These are phyloP conservation scores for Globisporangium solare DNA, from an alignment of 352 stramenopile species.

Conservation along the genomic window DNA sequence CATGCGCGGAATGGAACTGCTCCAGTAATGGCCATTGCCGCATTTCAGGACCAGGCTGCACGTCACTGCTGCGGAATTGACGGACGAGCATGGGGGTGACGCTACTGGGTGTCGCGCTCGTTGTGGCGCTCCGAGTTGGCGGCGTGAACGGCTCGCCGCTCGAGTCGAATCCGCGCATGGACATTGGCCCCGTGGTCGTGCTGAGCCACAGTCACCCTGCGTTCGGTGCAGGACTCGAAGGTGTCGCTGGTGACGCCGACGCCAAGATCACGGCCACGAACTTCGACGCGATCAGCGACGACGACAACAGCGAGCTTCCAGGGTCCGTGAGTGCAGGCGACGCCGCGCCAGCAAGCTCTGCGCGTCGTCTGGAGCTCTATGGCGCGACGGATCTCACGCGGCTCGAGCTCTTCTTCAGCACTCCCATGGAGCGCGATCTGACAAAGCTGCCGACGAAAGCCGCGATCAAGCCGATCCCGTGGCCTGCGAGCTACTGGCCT, in stretches of 20 bases:
- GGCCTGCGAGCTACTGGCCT: constrained; percentile 71
- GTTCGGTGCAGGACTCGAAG: constrained; percentile 8
- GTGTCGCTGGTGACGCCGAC: constrained; percentile 5
- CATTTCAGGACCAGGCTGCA: constrained; percentile 3
- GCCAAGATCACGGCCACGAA: constrained; percentile 16
- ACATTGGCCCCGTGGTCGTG: constrained; percentile 19
- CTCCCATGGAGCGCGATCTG: constrained; percentile 40
- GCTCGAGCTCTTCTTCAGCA: constrained; percentile 43
- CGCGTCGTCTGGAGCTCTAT: constrained; percentile 30
- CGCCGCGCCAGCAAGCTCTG: constrained; percentile 1
- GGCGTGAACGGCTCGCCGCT: constrained; percentile 14
- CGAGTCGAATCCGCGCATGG: constrained; percentile 20
- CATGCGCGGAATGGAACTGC: no score
- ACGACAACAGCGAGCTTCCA: constrained; percentile 8
- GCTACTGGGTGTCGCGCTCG: background rate
- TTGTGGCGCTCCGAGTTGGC: background rate
- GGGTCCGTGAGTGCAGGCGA: constrained; percentile 6
- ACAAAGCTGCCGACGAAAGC: constrained; percentile 46
- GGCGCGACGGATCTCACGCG: constrained; percentile 41
- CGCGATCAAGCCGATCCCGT: constrained; percentile 40
- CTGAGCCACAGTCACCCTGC: constrained; percentile 31
- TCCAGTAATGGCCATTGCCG: background rate
- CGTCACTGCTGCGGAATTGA: background rate
- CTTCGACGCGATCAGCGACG: constrained; percentile 14
- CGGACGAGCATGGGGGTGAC: background rate